Evolutionary conservation across 441 rosid genomes (phyloP), one percentile per base, ranked within the genome.

Genomic region (Eruca vesicaria): DNA sequence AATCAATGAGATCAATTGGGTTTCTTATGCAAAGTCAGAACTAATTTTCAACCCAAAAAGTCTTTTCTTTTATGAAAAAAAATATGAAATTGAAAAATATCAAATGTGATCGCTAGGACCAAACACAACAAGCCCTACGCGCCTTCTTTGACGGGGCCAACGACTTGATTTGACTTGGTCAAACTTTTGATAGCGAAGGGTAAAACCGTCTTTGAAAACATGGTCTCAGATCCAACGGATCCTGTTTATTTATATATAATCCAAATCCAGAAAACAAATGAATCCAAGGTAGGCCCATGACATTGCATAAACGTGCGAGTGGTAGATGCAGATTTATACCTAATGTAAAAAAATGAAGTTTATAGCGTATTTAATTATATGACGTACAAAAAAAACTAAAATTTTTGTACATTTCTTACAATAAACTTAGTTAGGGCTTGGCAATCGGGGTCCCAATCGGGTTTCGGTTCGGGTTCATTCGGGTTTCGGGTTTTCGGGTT

Each of bases 251-350:
- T 21, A 14, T 19, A 14, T 15, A 48, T 48, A 16, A 7, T 36
- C 70, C 57, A 64, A 56, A 70, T 63, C 53, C 7, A 48, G n/a
- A 45, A 45, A 48, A 16, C 55, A 73, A 41, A 65, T 66, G 67
- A 65, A 21, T 57, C 60, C 59, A 73, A 65, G 10, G 66, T 43
- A 9, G 64, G 77, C 26, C 77, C 71, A 73, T 52, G 36, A 57
- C 59, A 57, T 20, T 57, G 71, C 66, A 65, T 29, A 41, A 65
- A 73, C 71, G 71, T 56, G 77, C 36, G 59, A 65, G 33, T 66
- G 60, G 50, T 65, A 57, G 77, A 73, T 73, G 48, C 65, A 56
- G 55, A 48, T 48, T 48, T 18, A 8, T 16, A 48, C 55, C 55
- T 48, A 45, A 45, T 45, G 52, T 45, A 45, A 43, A 15, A 5